phyloP scores from a whole-genome alignment of 495 filamentous ascomycete species.

The Aspergillus mulundensis region DNA sequence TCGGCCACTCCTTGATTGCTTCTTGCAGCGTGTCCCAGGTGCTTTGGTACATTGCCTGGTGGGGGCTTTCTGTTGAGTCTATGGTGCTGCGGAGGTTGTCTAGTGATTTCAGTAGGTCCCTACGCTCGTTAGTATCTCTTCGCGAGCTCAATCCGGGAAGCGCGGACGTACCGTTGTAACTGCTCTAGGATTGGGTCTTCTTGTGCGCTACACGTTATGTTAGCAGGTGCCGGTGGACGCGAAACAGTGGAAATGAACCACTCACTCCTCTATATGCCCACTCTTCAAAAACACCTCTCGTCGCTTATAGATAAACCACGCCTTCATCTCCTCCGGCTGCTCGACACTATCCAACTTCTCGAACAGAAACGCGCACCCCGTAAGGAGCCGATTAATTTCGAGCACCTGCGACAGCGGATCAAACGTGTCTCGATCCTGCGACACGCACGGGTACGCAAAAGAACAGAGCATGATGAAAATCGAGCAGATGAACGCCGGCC shows the following conservation, averaged over 20 bases:
- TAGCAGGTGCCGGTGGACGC: not conserved
- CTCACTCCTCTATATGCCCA: constrained; percentile 13
- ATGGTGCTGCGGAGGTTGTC: constrained; percentile 18
- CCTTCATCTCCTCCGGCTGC: constrained; percentile 21
- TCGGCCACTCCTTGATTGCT: constrained; percentile 33
- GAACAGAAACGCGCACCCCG: constrained; percentile 35
- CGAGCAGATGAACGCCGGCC: constrained; percentile 38
- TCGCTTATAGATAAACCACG: constrained; percentile 26
- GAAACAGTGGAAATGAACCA: not conserved
- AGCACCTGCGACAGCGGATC: constrained; percentile 31
- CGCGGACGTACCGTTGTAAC: constrained; percentile 18
- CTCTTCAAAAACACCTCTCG: constrained; percentile 13
- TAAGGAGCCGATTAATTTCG: constrained; percentile 33
- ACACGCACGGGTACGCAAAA: constrained; percentile 34
- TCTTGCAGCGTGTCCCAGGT: constrained; percentile 31
- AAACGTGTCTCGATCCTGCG: constrained; percentile 21
- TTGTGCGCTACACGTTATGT: constrained; percentile 5
- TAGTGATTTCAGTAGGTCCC: constrained; percentile 24
- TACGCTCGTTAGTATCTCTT: constrained; percentile 3
- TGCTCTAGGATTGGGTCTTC: constrained; percentile 10
- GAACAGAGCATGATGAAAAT: constrained; percentile 39
- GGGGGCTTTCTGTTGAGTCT: constrained; percentile 11
- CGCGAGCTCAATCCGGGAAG: not conserved
- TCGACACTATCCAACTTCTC: constrained; percentile 23
- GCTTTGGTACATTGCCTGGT: constrained; percentile 17